A percentile compares a stretch with the other conserved stretches of the same genome.
These are phyloP conservation scores for Pichiaceae sp. DNA, from an alignment of 1,139 yeast genomes.

Conservation along the genomic window DNA sequence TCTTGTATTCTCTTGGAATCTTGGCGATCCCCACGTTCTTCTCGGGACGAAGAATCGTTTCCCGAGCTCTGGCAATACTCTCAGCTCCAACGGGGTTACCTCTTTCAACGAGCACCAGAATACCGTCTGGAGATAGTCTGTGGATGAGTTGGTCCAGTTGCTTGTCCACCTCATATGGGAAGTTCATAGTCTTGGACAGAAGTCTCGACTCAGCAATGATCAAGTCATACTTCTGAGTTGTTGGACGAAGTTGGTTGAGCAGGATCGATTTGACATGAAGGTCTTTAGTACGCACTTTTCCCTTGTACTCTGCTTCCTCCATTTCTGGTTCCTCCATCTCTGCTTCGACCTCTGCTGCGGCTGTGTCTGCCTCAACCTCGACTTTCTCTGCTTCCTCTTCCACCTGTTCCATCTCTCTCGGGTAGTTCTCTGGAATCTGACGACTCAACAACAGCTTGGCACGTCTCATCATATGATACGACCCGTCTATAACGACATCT, in stretches of 20 bases:
- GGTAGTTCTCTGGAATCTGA: slow-evolving; percentile 46
- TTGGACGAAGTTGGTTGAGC: slow-evolving; percentile 36
- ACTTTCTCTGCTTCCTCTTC: slow-evolving; percentile 5
- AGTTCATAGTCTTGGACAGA: slow-evolving; percentile 47
- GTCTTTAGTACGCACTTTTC: slow-evolving; percentile 51
- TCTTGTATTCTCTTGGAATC: slow-evolving; percentile 62
- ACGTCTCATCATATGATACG: slow-evolving; percentile 65
- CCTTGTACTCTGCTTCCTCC: slow-evolving; percentile 30
- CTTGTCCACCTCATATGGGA: slow-evolving; percentile 68
- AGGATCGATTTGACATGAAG: slow-evolving; percentile 47
- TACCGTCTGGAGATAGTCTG: slow-evolving; percentile 69
- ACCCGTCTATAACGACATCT: slow-evolving; percentile 69
- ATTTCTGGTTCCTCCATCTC: neutral
- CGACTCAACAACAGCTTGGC: slow-evolving; percentile 71
- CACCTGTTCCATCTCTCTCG: slow-evolving; percentile 10
- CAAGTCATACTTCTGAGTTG: slow-evolving; percentile 52
- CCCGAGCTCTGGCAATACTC: slow-evolving; percentile 82
- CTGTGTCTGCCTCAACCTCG: slow-evolving; percentile 3
- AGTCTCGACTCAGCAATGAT: slow-evolving; percentile 83
- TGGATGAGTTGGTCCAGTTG: slow-evolving; percentile 54
- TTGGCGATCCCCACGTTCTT: slow-evolving; percentile 43
- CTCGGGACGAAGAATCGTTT: slow-evolving; percentile 80
- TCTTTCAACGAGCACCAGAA: slow-evolving; percentile 70
- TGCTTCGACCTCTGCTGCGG: slow-evolving; percentile 2
- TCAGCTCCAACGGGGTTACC: slow-evolving; percentile 91